These are phyloP conservation scores for Friedmanniomyces simplex DNA, from an alignment of 495 filamentous ascomycete genomes.

Conservation along the genomic window DNA sequence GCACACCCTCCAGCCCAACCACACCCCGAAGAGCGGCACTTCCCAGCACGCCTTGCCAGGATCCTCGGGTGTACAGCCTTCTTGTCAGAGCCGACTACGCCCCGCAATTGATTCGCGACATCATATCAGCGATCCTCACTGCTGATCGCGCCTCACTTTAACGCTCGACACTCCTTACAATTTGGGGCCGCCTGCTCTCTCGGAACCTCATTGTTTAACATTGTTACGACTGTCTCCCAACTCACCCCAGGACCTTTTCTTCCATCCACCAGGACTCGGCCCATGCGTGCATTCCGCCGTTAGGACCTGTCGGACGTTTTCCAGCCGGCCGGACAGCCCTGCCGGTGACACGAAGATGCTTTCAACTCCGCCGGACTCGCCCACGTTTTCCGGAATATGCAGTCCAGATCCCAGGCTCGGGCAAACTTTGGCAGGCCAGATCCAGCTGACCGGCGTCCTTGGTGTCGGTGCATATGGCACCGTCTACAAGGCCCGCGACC, in stretches of 20 bases:
- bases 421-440: conserved; percentile 66
- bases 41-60: background rate
- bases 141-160: conserved; percentile 4
- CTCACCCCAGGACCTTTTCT: background rate
- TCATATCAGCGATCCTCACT: background rate
- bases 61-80: background rate
- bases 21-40: background rate
- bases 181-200: background rate
- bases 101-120: conserved; percentile 7
- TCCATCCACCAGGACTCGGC: background rate
- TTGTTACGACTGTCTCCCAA: background rate
- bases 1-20: background rate
- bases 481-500: conserved; percentile 87
- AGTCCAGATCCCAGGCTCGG: conserved; percentile 80
- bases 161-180: conserved; percentile 5
- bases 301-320: background rate
- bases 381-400: conserved; percentile 41
- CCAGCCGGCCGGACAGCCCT: background rate
- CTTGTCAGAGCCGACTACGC: background rate
- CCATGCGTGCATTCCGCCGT: background rate
- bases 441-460: conserved; percentile 75
- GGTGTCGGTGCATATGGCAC: conserved; percentile 95
- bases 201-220: background rate
- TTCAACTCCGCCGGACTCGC: conserved; percentile 53
- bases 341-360: conserved; percentile 34